These are phyloP conservation scores for Cinnamomum chago DNA, from an alignment of 164 flowering plant species.

Conservation along the genomic window DNA sequence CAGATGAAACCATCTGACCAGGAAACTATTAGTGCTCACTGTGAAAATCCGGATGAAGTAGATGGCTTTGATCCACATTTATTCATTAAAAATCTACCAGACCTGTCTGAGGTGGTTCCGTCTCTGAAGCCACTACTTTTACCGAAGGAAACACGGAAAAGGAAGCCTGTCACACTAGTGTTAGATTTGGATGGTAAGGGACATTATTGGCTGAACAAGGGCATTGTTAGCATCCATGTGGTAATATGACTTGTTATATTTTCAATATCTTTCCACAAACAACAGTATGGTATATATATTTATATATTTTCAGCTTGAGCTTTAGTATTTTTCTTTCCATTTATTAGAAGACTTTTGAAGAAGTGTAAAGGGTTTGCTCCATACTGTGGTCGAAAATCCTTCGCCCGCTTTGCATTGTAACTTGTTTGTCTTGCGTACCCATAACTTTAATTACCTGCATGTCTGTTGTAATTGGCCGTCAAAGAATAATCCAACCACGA, in stretches of 20 bases:
- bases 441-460: too few relatives aligned
- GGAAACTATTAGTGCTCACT: constrained; percentile 32
- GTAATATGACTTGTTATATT: not conserved
- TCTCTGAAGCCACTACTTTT: constrained; percentile 30
- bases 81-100: constrained; percentile 57
- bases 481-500: too few relatives aligned
- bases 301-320: not conserved
- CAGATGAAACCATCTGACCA: constrained; percentile 40
- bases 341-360: not conserved
- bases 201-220: too few relatives aligned
- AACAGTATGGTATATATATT: not conserved
- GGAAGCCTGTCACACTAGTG: constrained; percentile 70
- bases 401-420: not conserved
- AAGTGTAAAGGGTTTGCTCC: not conserved
- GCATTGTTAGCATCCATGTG: not conserved
- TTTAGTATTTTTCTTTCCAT: not conserved
- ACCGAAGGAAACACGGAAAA: constrained; percentile 42
- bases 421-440: too few relatives aligned
- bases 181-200: constrained; percentile 94
- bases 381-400: not conserved
- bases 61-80: constrained; percentile 63
- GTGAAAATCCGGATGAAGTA: constrained; percentile 35
- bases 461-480: too few relatives aligned
- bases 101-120: constrained; percentile 49
- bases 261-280: too few relatives aligned